Evolutionary conservation across 1,284 basidiomycete species (phyloP).

Genomic region (Peniophora sp.): DNA sequence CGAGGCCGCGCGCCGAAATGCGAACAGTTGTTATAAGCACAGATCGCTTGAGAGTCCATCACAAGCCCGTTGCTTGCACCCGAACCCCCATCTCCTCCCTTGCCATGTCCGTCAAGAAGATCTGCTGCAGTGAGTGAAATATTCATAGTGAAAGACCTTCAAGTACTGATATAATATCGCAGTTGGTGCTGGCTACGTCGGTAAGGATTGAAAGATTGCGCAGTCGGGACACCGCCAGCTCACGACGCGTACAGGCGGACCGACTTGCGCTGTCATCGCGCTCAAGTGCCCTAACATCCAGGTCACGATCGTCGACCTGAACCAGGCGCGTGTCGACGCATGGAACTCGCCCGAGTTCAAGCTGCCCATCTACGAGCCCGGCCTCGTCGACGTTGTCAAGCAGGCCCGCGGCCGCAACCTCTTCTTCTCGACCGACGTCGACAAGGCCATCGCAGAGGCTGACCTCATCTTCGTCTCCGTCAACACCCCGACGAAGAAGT

Average conservation of each 20-base stretch:
- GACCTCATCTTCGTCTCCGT: slow-evolving; percentile 88
- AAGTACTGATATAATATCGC: slow-evolving; percentile 8
- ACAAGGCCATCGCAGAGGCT: slow-evolving; percentile 87
- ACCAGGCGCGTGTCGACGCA: slow-evolving; percentile 88
- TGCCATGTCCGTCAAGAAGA: slow-evolving; percentile 65
- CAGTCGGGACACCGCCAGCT: neutral
- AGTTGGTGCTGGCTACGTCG: slow-evolving; percentile 97
- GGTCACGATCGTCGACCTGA: slow-evolving; percentile 97
- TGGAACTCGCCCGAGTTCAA: slow-evolving; percentile 83
- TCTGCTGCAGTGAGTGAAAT: slow-evolving; percentile 78
- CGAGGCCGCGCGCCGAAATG: too few species aligned
- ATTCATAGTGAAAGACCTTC: slow-evolving; percentile 12
- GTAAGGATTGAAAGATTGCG: slow-evolving; percentile 28
- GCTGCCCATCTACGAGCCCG: slow-evolving; percentile 95
- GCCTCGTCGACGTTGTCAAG: slow-evolving; percentile 90
- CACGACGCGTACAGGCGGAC: slow-evolving; percentile 53
- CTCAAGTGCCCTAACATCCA: slow-evolving; percentile 89
- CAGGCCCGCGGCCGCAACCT: slow-evolving; percentile 88
- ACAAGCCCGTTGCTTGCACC: too few species aligned
- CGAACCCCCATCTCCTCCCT: slow-evolving; percentile 21
- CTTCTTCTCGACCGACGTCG: slow-evolving; percentile 95
- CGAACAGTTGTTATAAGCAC: too few species aligned
- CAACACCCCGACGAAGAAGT: slow-evolving; percentile 98
- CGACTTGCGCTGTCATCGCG: slow-evolving; percentile 94
- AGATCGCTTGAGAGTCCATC: too few species aligned